Conservation (phyloP, 2,329 filamentous ascomycete genomes). For the Laburnicola sp. region DNA sequence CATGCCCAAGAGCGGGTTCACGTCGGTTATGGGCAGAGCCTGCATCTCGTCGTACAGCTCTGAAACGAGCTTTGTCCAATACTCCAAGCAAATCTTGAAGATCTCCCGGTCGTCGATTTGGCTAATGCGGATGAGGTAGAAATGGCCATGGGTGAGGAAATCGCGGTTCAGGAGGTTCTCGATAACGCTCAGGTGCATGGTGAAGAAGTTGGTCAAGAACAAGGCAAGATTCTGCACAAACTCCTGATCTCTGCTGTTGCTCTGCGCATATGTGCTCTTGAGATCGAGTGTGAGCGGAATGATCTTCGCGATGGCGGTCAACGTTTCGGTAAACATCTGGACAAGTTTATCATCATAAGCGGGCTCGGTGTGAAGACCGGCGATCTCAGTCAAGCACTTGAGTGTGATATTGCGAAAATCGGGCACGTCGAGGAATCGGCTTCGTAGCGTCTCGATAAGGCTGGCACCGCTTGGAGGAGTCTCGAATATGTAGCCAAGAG, state of each 20-base stretch:
- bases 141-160: slow-evolving; percentile 93
- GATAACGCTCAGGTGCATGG: slow-evolving; percentile 88
- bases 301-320: slow-evolving; percentile 91
- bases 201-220: slow-evolving; percentile 96
- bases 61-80: slow-evolving; percentile 98
- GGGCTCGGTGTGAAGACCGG: slow-evolving; percentile 82
- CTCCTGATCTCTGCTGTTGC: slow-evolving; percentile 91
- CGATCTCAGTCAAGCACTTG: slow-evolving; percentile 97
- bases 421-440: slow-evolving; percentile 86
- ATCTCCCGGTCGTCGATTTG: slow-evolving; percentile 99
- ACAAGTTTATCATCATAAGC: slow-evolving; percentile 94
- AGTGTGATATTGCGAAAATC: slow-evolving; percentile 97
- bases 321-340: slow-evolving; percentile 96
- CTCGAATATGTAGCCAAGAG: slow-evolving; percentile 97
- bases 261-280: slow-evolving; percentile 86
- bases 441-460: slow-evolving; percentile 91
- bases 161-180: slow-evolving; percentile 95
- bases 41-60: slow-evolving; percentile 99
- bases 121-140: slow-evolving; percentile 96
- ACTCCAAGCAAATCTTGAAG: slow-evolving; percentile 98
- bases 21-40: slow-evolving; percentile 85
- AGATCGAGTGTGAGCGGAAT: slow-evolving; percentile 89
- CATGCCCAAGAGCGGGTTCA: slow-evolving; percentile 88
- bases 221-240: slow-evolving; percentile 96
- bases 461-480: slow-evolving; percentile 64